Base-by-base conservation (phyloP, 164 flowering plant genomes). In the Protea cynaroides region DNA sequence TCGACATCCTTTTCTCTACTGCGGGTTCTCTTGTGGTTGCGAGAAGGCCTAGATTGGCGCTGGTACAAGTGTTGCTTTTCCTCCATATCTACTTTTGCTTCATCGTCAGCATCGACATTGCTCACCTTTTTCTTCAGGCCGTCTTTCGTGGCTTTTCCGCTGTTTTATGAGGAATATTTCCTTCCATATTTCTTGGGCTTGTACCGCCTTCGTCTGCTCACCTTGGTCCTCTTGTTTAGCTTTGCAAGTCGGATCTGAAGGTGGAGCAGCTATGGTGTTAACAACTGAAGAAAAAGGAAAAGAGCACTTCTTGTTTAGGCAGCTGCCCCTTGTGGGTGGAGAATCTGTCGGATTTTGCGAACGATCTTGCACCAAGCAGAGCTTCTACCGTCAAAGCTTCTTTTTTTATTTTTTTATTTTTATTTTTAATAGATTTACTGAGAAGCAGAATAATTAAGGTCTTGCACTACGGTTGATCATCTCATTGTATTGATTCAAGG, bases 271-370 rank as follows among this genome's bases (percentile, higher is more conserved):
- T 34, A 69, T n/a, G 38, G 67, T 18, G 7, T 70, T 57, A 19
- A 68, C 1, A 36, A 67, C 18, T 24, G 64, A 5, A 49, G 78
- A 23, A 59, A 68, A 34, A n/a, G 71, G 11, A 47, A 71, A 62
- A 59, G 34, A 22, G 37, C 61, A 72, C 71, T 81, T 87, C 85
- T 83, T 90, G 79, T 94, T 90, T 25, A 84, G 71, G 78, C 97
- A 90, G 62, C 74, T 47, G 66, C 97, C 94, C 97, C 87, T 82
- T 59, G 63, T 64, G 38, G 5, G 52, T 14, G 52, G 2, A 18
- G 17, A 18, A 49, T 40, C n/a, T n/a, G n/a, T n/a, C n/a, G n/a
- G n/a, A n/a, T n/a, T n/a, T n/a, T n/a, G n/a, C n/a, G n/a, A n/a
- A n/a, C n/a, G n/a, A n/a, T n/a, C n/a, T n/a, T n/a, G n/a, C n/a